phyloP scores from a whole-genome alignment of 768 basidiomycete species.

The Scleroderma citrinum region DNA sequence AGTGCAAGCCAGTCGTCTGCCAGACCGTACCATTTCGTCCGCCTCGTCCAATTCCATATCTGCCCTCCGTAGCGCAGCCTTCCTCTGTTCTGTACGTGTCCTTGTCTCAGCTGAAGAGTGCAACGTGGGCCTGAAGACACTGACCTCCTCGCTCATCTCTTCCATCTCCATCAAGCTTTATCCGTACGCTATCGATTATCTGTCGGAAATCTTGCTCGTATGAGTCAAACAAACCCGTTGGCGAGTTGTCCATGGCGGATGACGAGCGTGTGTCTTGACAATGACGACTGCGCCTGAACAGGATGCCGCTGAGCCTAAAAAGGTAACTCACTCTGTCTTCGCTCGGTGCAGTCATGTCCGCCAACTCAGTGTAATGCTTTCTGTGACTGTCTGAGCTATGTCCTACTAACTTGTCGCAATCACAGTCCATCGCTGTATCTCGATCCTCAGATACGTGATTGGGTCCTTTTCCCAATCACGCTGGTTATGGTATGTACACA shows the following conservation, averaged over 20 bases:
- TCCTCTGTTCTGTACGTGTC: conserved; percentile 61
- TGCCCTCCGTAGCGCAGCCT: conserved; percentile 71
- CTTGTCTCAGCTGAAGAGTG: background rate
- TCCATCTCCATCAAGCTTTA: conserved; percentile 69
- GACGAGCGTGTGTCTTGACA: background rate
- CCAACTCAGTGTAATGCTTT: conserved; percentile 18
- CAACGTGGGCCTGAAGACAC: conserved; percentile 17
- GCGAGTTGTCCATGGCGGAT: conserved; percentile 68
- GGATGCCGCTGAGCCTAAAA: no score
- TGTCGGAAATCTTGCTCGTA: conserved; percentile 92
- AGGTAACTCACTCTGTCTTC: conserved; percentile 16
- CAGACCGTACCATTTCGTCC: conserved; percentile 81
- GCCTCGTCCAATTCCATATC: conserved; percentile 98
- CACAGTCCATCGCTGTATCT: conserved; percentile 58
- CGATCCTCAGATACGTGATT: conserved; percentile 93
- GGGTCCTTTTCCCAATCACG: conserved; percentile 94
- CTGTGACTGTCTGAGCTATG: conserved; percentile 3
- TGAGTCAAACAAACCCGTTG: conserved; percentile 80
- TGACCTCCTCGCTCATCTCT: conserved; percentile 65
- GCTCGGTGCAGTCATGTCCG: conserved; percentile 33
- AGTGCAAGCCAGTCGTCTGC: background rate
- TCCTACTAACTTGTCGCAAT: conserved; percentile 1
- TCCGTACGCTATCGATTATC: conserved; percentile 66
- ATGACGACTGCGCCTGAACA: no score
- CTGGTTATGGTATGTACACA: conserved; percentile 77